phyloP scores from a whole-genome alignment of 495 filamentous ascomycete genomes.

The Podospora australis region DNA sequence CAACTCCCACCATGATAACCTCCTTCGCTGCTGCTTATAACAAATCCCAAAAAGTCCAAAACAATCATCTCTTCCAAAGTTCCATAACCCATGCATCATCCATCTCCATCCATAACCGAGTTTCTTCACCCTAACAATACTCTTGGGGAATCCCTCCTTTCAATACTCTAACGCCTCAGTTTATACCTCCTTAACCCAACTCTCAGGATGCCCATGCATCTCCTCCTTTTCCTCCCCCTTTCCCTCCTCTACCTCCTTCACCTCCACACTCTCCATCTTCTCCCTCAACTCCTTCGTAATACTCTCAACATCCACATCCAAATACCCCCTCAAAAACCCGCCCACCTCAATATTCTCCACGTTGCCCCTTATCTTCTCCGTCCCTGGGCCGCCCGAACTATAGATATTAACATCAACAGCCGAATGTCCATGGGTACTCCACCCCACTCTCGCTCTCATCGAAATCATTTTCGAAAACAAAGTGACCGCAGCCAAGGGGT shows the following conservation, averaged over 20 bases:
- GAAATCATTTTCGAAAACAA: conserved; percentile 83
- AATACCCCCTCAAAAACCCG: conserved; percentile 67
- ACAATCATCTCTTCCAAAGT: no score
- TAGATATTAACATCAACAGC: conserved; percentile 92
- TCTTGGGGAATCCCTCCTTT: no score
- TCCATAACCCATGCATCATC: no score
- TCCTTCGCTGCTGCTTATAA: no score
- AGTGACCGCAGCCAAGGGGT: conserved; percentile 44
- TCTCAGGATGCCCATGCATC: conserved; percentile 7
- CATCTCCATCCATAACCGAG: no score
- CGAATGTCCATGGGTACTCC: conserved; percentile 86
- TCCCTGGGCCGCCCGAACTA: conserved; percentile 48
- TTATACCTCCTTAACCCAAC: conserved; percentile 12
- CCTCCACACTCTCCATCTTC: conserved; percentile 35
- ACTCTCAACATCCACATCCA: conserved; percentile 68
- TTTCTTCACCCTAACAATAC: no score
- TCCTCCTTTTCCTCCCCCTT: conserved; percentile 14
- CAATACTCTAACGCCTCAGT: no score
- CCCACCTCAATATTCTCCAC: conserved; percentile 95
- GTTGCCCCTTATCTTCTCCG: conserved; percentile 62
- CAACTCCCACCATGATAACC: no score
- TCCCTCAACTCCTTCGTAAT: conserved; percentile 68
- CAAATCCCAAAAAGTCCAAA: no score
- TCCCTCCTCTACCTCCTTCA: conserved; percentile 1
- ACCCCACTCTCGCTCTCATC: conserved; percentile 80